These are phyloP conservation scores for Periconia digitata DNA, from an alignment of 2,329 filamentous ascomycete genomes.

Conservation along the genomic window DNA sequence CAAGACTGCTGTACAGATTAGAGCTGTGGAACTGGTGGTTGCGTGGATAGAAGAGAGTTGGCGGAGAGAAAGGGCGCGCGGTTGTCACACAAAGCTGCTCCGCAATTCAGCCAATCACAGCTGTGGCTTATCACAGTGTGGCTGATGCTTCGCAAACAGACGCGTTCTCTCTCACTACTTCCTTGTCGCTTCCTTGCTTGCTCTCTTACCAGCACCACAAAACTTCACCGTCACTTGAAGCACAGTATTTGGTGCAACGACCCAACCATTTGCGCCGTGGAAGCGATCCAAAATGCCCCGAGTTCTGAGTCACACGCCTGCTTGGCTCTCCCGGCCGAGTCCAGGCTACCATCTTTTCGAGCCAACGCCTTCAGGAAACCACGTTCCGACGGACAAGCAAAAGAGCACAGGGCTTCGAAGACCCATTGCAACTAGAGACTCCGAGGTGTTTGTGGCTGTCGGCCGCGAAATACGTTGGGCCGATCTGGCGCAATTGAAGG, in stretches of 20 bases:
- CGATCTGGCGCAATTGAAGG: constrained; percentile 79
- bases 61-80: background rate
- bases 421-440: constrained; percentile 78
- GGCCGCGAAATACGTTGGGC: constrained; percentile 92
- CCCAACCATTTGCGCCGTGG: background rate
- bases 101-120: too few species aligned
- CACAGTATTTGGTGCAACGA: too few species aligned
- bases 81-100: background rate
- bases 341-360: constrained; percentile 78
- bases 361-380: constrained; percentile 47
- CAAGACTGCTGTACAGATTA: background rate
- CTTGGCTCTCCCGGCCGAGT: constrained; percentile 79
- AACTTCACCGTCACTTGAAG: background rate
- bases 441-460: constrained; percentile 84
- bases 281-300: constrained; percentile 69
- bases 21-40: background rate
- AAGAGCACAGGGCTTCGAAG: constrained; percentile 47
- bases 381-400: constrained; percentile 27
- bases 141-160: background rate
- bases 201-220: background rate
- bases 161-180: background rate
- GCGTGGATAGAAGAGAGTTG: background rate
- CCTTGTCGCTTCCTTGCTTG: background rate
- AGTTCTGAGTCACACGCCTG: constrained; percentile 80
- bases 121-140: too few species aligned